Percentiles rank a stretch among this genome's conserved stretches.
phyloP scores from a whole-genome alignment of 306 rosid species.

The Alnus glutinosa region DNA sequence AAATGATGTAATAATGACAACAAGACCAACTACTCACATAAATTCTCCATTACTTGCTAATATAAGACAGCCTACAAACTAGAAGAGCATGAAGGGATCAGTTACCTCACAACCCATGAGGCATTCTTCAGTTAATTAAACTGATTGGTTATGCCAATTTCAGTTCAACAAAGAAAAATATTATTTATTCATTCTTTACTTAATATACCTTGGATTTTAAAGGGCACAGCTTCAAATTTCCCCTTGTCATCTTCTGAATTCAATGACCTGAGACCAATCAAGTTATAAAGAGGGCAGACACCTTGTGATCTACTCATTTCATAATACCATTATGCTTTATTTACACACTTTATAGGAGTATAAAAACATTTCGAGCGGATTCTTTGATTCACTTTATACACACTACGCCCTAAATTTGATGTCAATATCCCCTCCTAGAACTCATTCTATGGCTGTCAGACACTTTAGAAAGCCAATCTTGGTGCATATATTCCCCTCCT shows the following conservation, averaged over 20 bases:
- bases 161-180: background rate
- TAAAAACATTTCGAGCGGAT: conserved; percentile 52
- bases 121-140: background rate
- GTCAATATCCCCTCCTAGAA: conserved; percentile 36
- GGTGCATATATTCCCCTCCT: conserved; percentile 77
- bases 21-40: background rate
- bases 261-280: conserved; percentile 20
- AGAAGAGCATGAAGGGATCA: background rate
- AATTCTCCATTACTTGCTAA: background rate
- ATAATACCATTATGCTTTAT: conserved; percentile 37
- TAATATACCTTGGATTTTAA: background rate
- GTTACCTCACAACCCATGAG: background rate
- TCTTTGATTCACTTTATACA: conserved; percentile 53
- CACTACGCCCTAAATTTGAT: conserved; percentile 42
- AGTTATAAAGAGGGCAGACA: conserved; percentile 19
- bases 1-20: background rate
- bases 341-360: conserved; percentile 37
- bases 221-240: background rate
- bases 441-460: conserved; percentile 51
- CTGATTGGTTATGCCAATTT: background rate
- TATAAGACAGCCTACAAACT: background rate
- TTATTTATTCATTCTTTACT: background rate
- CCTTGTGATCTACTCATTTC: conserved; percentile 28
- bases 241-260: background rate
- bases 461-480: conserved; percentile 55